These are phyloP conservation scores for Pseudomassariella vexata DNA, from an alignment of 2,329 filamentous ascomycete species.

Conservation along the genomic window DNA sequence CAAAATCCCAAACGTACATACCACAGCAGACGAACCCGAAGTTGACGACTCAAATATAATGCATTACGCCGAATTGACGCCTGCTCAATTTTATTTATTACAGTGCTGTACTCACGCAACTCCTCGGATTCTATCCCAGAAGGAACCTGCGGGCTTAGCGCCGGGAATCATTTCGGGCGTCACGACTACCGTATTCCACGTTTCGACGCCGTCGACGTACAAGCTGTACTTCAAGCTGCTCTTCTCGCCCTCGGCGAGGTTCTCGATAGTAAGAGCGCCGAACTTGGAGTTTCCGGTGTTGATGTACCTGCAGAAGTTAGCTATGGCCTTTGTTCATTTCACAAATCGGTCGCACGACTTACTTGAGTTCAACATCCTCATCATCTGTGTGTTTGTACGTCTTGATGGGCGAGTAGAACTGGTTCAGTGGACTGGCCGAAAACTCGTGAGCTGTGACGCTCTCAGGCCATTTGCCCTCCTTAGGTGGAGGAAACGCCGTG, in stretches of 20 bases:
- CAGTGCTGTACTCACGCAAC: slow-evolving; percentile 2
- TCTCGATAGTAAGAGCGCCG: slow-evolving; percentile 73
- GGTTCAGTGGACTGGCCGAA: slow-evolving; percentile 82
- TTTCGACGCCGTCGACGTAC: slow-evolving; percentile 74
- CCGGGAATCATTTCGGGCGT: slow-evolving; percentile 34
- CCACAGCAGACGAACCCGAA: no score
- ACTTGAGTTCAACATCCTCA: slow-evolving; percentile 81
- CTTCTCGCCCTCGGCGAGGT: slow-evolving; percentile 55
- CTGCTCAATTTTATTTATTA: no score
- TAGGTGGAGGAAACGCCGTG: slow-evolving; percentile 66
- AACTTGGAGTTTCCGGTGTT: slow-evolving; percentile 87
- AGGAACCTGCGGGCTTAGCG: slow-evolving; percentile 27
- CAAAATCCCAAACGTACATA: no score
- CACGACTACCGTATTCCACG: slow-evolving; percentile 61
- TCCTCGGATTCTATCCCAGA: slow-evolving; percentile 40
- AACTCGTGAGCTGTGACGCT: slow-evolving; percentile 78
- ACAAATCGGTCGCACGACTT: slow-evolving; percentile 30
- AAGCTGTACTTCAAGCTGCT: slow-evolving; percentile 75
- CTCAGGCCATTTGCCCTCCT: slow-evolving; percentile 55
- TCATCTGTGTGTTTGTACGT: slow-evolving; percentile 79
- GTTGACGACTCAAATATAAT: no score
- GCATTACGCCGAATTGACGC: no score
- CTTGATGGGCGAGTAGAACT: slow-evolving; percentile 84
- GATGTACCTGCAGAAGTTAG: slow-evolving; percentile 53
- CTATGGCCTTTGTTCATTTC: background rate